Conservation (phyloP, 2,329 filamentous ascomycete genomes). For the Colletotrichum aenigma region DNA sequence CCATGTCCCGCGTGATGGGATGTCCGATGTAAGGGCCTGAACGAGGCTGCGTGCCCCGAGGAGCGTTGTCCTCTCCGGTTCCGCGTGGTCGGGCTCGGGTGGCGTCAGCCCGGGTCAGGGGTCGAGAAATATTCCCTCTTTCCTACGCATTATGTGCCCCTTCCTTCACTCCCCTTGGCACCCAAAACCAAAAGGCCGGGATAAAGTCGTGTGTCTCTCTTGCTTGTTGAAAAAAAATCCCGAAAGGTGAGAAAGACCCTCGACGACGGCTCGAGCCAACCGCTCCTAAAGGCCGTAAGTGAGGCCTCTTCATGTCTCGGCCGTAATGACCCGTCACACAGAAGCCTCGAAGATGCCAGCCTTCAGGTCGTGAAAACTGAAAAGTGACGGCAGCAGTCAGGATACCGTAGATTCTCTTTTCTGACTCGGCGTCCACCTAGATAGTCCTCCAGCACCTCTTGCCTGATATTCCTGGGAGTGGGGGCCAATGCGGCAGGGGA, state of each 20-base stretch:
- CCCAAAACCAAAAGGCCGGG: not conserved
- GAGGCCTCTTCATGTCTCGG: not conserved
- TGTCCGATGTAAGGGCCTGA: not conserved
- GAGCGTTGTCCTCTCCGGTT: not conserved
- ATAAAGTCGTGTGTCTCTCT: not conserved
- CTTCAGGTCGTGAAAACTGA: not conserved
- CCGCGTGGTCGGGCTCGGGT: constrained; percentile 15
- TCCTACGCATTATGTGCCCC: not conserved
- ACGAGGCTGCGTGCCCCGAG: not conserved
- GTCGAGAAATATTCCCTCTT: not conserved
- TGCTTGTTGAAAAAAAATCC: not conserved
- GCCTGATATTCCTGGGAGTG: not conserved
- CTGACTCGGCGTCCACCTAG: not conserved
- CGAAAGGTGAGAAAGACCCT: not conserved
- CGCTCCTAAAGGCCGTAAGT: constrained; percentile 14
- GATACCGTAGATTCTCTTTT: not conserved
- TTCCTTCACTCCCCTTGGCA: not conserved
- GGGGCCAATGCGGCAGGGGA: not conserved
- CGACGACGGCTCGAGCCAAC: not conserved
- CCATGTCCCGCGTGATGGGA: not conserved
- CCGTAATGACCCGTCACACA: not conserved
- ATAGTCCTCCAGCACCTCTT: not conserved
- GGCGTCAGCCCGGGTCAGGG: not conserved
- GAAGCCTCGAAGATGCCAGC: not conserved
- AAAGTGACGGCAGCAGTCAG: not conserved